Percentiles rank a stretch among this genome's conserved stretches.
These are phyloP conservation scores for Teunomyces stri DNA, from an alignment of 805 yeast genomes.

Conservation along the genomic window DNA sequence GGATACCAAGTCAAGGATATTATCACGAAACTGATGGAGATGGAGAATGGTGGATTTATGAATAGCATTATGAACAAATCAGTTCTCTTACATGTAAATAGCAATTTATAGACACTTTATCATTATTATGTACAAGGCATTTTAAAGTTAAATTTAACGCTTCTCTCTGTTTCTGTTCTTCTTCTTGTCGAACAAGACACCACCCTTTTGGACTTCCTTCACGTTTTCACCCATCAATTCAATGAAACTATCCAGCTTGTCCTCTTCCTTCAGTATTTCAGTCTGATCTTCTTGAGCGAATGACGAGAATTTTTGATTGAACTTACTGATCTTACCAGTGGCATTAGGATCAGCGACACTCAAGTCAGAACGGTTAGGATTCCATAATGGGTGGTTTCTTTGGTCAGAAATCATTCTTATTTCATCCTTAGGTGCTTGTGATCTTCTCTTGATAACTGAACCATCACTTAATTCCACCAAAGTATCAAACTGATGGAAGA, in stretches of 20 bases:
- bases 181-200: conserved; percentile 48
- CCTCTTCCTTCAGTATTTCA: conserved; percentile 7
- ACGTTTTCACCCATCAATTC: conserved; percentile 60
- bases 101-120: conserved; percentile 7
- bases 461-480: conserved; percentile 93
- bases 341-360: conserved; percentile 76
- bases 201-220: conserved; percentile 52
- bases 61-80: neutral
- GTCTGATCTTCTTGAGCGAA: conserved; percentile 27
- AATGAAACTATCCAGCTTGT: conserved; percentile 47
- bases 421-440: conserved; percentile 87
- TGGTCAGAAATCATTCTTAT: conserved; percentile 84
- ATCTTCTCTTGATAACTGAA: conserved; percentile 76
- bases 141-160: neutral
- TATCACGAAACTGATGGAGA: neutral
- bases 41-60: conserved; percentile 1
- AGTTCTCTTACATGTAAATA: conserved; percentile 5
- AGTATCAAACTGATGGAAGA: conserved; percentile 86
- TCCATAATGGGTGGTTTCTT: conserved; percentile 85
- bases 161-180: conserved; percentile 34
- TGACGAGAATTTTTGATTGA: conserved; percentile 62
- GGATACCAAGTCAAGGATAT: conserved; percentile 25
- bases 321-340: conserved; percentile 74
- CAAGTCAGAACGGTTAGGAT: conserved; percentile 77
- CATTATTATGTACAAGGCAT: conserved; percentile 6